Base-by-base conservation (phyloP, 2,329 filamentous ascomycete genomes). In the Phialophora verrucosa region DNA sequence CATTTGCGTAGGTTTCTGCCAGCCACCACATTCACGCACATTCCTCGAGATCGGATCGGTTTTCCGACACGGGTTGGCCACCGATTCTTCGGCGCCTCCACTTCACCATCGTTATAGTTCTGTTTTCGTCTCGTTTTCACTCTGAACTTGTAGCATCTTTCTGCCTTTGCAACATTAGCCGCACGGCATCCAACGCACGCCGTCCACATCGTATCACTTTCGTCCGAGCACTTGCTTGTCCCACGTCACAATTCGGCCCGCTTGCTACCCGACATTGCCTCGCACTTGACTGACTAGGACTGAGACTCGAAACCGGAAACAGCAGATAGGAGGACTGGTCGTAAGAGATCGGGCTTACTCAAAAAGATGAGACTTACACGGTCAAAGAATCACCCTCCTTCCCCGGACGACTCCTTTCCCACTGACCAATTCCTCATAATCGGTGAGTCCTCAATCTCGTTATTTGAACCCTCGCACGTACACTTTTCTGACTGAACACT, bases 341-440 rank as follows among this genome's bases (percentile, higher is more conserved):
- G 84, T 86, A 86, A 86, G 84, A 82, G 75, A 61, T 78, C 76
- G 82, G 79, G 75, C 74, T 71, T 77, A 77, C 77, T 73, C 72
- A 76, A 79, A 80, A 83, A 82, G 70, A 87, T 87, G 84, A 82
- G 81, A 84, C 86, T 87, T 82, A 88, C 85, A 80, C 83, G 74
- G 74, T 78, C 78, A 85, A 85, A 80, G 81, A 76, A 78, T 79
- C 79, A 84, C 80, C 84, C 59, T 14, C 58, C 50, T 50, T 53
- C 90, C 78, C 2, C 25, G 4, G 84, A 87, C 71, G 85, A 92
- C 80, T 87, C 87, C 74, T 97, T 97, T 75, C 93, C 93, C 3
- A 87, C 90, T 7, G 80, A 88, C 27, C 93, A 97, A 77, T 87
- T 97, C 29, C 93, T 94, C 73, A 80, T 97, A 20, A 85, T 97